Evolutionary conservation across 2,329 filamentous ascomycete species (phyloP).

Genomic region (Fusarium lateritium): DNA sequence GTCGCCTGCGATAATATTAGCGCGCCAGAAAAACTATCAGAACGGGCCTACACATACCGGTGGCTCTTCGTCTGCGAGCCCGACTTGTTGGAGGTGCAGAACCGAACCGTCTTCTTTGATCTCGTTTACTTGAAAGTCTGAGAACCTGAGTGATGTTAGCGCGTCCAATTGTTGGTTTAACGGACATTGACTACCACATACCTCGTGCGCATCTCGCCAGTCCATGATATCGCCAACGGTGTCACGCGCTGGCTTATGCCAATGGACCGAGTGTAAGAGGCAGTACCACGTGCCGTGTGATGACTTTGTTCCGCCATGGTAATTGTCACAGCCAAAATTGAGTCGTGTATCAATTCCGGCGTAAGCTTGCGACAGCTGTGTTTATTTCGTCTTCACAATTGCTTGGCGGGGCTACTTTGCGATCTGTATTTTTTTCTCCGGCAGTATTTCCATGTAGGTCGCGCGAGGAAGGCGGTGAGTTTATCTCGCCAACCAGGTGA

Average conservation of each 20-base stretch:
- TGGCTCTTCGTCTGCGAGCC: conserved; percentile 43
- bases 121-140: conserved; percentile 94
- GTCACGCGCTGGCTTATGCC: conserved; percentile 60
- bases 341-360: conserved; percentile 19
- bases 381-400: conserved; percentile 28
- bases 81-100: conserved; percentile 75
- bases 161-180: conserved; percentile 2
- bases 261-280: conserved; percentile 54
- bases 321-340: conserved; percentile 2
- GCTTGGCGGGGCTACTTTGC: conserved; percentile 41
- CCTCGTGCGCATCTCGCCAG: conserved; percentile 59
- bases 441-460: conserved; percentile 31
- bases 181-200: conserved; percentile 36
- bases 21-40: not conserved
- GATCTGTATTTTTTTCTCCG: conserved; percentile 47
- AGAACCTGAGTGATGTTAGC: conserved; percentile 71
- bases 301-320: conserved; percentile 53
- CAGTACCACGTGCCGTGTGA: conserved; percentile 51
- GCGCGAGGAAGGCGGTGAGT: conserved; percentile 37
- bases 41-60: conserved; percentile 19
- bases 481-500: not conserved
- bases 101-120: conserved; percentile 83
- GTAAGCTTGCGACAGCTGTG: conserved; percentile 28
- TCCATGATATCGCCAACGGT: conserved; percentile 56
- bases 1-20: conserved; percentile 33